Percentiles rank a stretch among this genome's conserved stretches.
Evolutionary conservation across 495 filamentous ascomycete species (phyloP).

Genomic region (Aspergillus nidulans): DNA sequence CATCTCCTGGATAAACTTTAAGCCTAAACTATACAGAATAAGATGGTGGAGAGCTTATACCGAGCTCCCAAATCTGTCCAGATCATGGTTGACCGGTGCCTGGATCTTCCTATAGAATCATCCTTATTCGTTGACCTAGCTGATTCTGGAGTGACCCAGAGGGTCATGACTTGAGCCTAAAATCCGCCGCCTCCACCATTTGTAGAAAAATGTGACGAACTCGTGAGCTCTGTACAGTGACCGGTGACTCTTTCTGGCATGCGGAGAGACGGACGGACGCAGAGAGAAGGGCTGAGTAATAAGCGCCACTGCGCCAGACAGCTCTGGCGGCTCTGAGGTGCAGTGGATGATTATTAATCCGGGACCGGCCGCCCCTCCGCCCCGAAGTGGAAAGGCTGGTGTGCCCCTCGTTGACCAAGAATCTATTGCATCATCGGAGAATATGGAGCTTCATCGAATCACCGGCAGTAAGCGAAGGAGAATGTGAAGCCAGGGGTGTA

Average conservation of each 20-base stretch:
- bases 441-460: neutral
- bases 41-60: neutral
- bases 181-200: neutral
- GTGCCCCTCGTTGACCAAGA: constrained; percentile 13
- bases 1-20: no score
- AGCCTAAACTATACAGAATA: no score
- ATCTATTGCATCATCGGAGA: constrained; percentile 14
- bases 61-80: neutral
- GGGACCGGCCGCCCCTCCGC: neutral
- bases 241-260: constrained; percentile 23
- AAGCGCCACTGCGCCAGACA: no score
- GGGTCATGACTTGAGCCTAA: neutral
- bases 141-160: neutral
- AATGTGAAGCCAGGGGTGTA: neutral
- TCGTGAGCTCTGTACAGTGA: constrained; percentile 16
- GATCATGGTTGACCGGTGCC: neutral
- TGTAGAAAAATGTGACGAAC: constrained; percentile 17
- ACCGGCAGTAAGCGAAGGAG: constrained; percentile 5
- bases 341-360: constrained; percentile 15
- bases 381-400: constrained; percentile 19
- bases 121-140: neutral
- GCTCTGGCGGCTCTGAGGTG: constrained; percentile 8
- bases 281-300: neutral
- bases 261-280: constrained; percentile 5
- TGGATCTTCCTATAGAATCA: neutral